Base-by-base conservation (phyloP, 192 early-diverging fungal genomes). In the Backusella luteola region DNA sequence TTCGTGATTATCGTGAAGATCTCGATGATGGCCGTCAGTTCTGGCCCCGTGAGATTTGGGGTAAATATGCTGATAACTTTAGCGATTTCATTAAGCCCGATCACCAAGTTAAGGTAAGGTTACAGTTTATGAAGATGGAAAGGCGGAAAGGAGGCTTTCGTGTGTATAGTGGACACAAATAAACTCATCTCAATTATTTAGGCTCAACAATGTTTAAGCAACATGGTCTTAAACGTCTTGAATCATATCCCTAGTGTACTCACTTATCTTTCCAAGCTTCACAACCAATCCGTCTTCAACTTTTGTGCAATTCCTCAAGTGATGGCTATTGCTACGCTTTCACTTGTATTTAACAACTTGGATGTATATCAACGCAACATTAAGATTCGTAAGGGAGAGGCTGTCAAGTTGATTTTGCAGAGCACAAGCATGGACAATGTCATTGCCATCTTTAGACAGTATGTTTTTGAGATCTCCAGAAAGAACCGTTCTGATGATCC, bases 231-330 rank as follows among this genome's bases (percentile, higher is more conserved):
- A 34, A 94, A 99, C 76, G 94, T 93, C 0, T 84, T 99, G 74
- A 77, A 87, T 79, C 92, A 94, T 69, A 92, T 97, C 4, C 94
- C 96, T 39, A 90, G 93, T 71, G 93, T 93, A 70, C 85, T 99
- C 34, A 93, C 91, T 53, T 99, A 99, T 81, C 85, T 99, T 82
- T 82, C 81, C 56, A 78, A 86, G 66, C 86, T 99, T 67, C 78
- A 85, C 66, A 92, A 98, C 73, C 91, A 89, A 29, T 89, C 91
- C 1, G 90, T 96, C 49, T 96, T 99, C 83, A 92, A 90, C 76
- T 99, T 99, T 81, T 95, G 94, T 78, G 98, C 98, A 15, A 99
- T 99, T 73, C 98, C 98, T n/a, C 97, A 99, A 88, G 92, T 98
- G 19, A 99, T 99, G 98, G 98, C 98, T 14, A 95, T 99, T 78